Percentiles rank a stretch among this genome's conserved stretches.
Conservation (phyloP, 2,329 filamentous ascomycete species). For the Aspergillus neotritici region DNA sequence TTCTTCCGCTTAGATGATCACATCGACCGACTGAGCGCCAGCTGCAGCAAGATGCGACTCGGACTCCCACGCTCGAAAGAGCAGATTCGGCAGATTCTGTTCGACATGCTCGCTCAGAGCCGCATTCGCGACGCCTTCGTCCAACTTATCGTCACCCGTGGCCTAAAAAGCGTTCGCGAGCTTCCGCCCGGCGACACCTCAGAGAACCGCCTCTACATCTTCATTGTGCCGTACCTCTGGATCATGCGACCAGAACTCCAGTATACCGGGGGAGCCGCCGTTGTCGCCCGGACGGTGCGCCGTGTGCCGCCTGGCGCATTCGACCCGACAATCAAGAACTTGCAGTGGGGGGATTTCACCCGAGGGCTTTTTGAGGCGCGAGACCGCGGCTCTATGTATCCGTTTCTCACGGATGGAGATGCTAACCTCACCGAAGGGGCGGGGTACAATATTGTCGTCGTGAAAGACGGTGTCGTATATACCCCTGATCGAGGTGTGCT, state of each 20-base stretch:
- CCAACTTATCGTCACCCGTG: conserved; percentile 48
- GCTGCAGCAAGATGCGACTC: neutral
- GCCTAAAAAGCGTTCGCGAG: conserved; percentile 41
- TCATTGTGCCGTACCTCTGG: conserved; percentile 48
- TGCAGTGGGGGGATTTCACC: conserved; percentile 48
- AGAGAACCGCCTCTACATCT: conserved; percentile 44
- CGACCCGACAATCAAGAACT: no score
- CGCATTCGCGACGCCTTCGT: conserved; percentile 48
- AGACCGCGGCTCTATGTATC: conserved; percentile 44
- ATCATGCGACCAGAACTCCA: conserved; percentile 46
- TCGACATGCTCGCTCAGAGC: conserved; percentile 44
- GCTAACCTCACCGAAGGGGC: conserved; percentile 47
- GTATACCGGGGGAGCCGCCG: conserved; percentile 34
- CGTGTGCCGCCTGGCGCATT: conserved; percentile 43
- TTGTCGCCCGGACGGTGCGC: conserved; percentile 44
- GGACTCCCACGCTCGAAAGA: no score
- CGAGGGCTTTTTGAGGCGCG: conserved; percentile 43
- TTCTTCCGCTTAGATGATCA: neutral
- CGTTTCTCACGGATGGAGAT: conserved; percentile 48
- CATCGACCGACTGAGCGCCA: neutral
- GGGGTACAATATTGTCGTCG: conserved; percentile 45
- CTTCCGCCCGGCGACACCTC: conserved; percentile 27
- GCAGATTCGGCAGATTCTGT: no score
- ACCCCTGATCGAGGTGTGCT: conserved; percentile 47
- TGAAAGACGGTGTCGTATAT: conserved; percentile 43